phyloP scores from a whole-genome alignment of 768 basidiomycete species.

The Lyophyllum semitale region DNA sequence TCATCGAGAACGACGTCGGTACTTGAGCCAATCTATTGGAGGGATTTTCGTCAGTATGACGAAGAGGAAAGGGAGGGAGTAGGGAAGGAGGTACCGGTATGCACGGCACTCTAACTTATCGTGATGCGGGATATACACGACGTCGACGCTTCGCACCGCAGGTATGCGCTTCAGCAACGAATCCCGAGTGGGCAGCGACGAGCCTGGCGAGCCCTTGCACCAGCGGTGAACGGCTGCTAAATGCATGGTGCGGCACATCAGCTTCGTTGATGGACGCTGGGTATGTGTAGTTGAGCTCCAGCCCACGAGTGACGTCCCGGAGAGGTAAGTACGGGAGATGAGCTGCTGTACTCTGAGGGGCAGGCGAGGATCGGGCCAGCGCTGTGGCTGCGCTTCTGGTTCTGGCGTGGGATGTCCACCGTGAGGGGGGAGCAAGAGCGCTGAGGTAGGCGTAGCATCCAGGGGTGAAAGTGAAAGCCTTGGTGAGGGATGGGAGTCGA shows the following conservation, averaged over 20 bases:
- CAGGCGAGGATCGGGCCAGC: constrained; percentile 1
- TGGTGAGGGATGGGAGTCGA: not conserved
- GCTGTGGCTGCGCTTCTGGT: constrained; percentile 2
- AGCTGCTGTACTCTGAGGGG: not conserved
- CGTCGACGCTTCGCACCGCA: constrained; percentile 26
- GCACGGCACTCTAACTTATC: constrained; percentile 37
- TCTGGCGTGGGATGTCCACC: not conserved
- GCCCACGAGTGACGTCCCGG: not conserved
- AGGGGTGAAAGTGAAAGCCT: not conserved
- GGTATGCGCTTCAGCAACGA: not conserved
- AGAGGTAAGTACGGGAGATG: not conserved
- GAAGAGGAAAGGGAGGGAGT: not conserved
- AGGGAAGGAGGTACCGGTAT: constrained; percentile 39
- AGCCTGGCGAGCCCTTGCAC: not conserved
- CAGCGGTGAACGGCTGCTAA: too few species aligned
- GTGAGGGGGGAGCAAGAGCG: not conserved
- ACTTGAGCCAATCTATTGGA: not conserved
- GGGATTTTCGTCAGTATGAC: not conserved
- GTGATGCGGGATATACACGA: constrained; percentile 35
- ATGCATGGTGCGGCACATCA: not conserved
- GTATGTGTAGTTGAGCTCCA: not conserved
- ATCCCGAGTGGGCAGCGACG: not conserved
- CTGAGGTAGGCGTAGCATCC: not conserved
- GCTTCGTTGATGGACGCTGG: too few species aligned
- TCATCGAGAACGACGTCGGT: constrained; percentile 20